Evolutionary conservation across 2,329 filamentous ascomycete genomes (phyloP).

Genomic region (Dichotomopilus funicola): DNA sequence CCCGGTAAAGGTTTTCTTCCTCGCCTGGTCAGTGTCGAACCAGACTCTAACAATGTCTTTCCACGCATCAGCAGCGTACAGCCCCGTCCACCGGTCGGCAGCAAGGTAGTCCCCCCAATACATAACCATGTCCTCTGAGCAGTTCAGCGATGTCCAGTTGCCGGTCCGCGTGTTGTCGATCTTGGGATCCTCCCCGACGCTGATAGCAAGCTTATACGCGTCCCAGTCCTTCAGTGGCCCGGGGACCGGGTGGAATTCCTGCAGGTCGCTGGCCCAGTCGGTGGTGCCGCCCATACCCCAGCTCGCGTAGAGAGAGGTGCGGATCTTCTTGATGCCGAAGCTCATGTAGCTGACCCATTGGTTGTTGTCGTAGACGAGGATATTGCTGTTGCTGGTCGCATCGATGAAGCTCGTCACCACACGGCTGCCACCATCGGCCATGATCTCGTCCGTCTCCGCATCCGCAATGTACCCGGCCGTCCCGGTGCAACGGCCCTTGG

Average conservation of each 20-base stretch:
- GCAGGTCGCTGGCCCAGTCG: conserved; percentile 19
- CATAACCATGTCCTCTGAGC: conserved; percentile 13
- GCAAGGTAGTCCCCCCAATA: conserved; percentile 3
- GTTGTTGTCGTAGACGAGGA: conserved; percentile 12
- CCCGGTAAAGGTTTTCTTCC: conserved; percentile 4
- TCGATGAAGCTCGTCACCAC: neutral
- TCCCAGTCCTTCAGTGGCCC: conserved; percentile 1
- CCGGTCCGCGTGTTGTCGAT: conserved; percentile 15
- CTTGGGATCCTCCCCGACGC: conserved; percentile 17
- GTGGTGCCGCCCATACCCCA: conserved; percentile 8
- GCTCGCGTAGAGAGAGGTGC: conserved; percentile 3
- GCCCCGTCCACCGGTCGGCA: conserved; percentile 22
- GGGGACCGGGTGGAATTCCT: conserved; percentile 17
- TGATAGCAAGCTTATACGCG: conserved; percentile 16
- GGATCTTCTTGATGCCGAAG: neutral
- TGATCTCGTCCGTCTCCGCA: conserved; percentile 18
- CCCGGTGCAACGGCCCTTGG: conserved; percentile 15
- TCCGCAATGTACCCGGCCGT: conserved; percentile 18
- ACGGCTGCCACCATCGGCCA: neutral
- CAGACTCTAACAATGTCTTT: conserved; percentile 23
- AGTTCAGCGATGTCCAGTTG: conserved; percentile 25
- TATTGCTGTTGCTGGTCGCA: neutral
- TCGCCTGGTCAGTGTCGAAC: conserved; percentile 11
- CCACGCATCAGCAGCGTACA: conserved; percentile 26
- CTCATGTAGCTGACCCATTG: conserved; percentile 15